Evolutionary conservation across 2,329 filamentous ascomycete genomes (phyloP).

Genomic region (Gaeumannomyces tritici): DNA sequence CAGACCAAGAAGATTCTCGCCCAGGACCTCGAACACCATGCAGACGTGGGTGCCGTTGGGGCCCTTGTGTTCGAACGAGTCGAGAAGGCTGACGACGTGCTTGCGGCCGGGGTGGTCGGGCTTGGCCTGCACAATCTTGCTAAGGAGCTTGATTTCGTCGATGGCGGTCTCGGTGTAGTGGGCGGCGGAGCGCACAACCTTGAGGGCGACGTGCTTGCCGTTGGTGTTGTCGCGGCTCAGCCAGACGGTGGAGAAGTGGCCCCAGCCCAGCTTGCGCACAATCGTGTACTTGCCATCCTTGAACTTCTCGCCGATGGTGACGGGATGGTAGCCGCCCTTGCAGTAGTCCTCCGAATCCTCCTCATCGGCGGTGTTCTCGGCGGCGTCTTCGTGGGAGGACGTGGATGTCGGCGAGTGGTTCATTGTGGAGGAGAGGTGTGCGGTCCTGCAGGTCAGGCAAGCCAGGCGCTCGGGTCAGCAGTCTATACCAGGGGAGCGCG

Average conservation of each 20-base stretch:
- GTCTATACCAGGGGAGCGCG: not conserved
- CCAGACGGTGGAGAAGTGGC: conserved; percentile 98
- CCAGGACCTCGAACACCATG: conserved; percentile 98
- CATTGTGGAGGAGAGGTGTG: conserved; percentile 44
- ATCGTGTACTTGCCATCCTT: conserved; percentile 96
- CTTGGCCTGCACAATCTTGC: conserved; percentile 92
- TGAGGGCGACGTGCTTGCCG: conserved; percentile 91
- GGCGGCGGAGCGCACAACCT: conserved; percentile 92
- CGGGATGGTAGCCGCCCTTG: conserved; percentile 97
- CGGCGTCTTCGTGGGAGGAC: conserved; percentile 70
- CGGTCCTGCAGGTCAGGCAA: conserved; percentile 31
- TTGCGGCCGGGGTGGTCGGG: conserved; percentile 87
- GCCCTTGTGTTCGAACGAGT: conserved; percentile 96
- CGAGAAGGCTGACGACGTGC: conserved; percentile 90
- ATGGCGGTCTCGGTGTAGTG: conserved; percentile 99
- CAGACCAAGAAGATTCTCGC: conserved; percentile 86
- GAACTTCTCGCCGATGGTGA: conserved; percentile 89
- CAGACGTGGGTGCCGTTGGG: conserved; percentile 95
- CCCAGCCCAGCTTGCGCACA: conserved; percentile 94
- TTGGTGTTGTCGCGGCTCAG: conserved; percentile 73
- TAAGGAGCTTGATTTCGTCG: conserved; percentile 97
- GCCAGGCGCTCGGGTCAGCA: not conserved
- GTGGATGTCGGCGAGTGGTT: conserved; percentile 67
- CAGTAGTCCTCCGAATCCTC: conserved; percentile 99
- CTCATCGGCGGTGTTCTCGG: conserved; percentile 92